phyloP scores from a whole-genome alignment of 345 rosid species.

The Abelmoschus esculentus region DNA sequence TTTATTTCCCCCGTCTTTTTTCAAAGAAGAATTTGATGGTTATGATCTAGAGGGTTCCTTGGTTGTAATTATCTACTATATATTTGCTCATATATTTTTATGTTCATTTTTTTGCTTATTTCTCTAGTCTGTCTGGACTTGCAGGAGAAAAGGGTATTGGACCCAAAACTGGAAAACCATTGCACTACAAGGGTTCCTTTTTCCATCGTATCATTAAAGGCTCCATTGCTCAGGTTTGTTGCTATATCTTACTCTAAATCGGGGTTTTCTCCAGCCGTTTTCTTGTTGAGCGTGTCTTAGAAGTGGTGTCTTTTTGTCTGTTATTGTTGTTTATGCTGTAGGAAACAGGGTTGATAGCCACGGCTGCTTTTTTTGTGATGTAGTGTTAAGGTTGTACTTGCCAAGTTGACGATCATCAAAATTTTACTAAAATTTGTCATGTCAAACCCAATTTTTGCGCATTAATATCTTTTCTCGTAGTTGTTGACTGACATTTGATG shows the following conservation, averaged over 20 bases:
- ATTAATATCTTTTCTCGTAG: not conserved
- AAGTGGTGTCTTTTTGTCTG: constrained; percentile 72
- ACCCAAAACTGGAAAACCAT: constrained; percentile 65
- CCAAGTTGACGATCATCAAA: constrained; percentile 67
- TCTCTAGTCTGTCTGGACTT: constrained; percentile 12
- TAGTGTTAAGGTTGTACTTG: constrained; percentile 98
- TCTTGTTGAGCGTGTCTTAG: constrained; percentile 45
- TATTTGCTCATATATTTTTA: not conserved
- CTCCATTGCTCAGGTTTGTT: constrained; percentile 94
- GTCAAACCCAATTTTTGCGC: constrained; percentile 18
- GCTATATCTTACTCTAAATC: constrained; percentile 11
- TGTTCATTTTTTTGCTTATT: constrained; percentile 6
- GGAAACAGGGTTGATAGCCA: constrained; percentile 93
- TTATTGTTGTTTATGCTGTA: constrained; percentile 94
- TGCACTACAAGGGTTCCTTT: constrained; percentile 94
- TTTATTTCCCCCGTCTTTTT: not conserved
- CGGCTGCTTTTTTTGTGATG: constrained; percentile 94
- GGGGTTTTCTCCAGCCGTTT: constrained; percentile 19
- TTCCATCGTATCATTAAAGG: constrained; percentile 78
- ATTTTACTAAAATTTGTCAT: constrained; percentile 37
- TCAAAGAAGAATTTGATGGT: not conserved
- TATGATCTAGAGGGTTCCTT: not conserved
- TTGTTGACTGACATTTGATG: constrained; percentile 27
- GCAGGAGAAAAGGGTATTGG: constrained; percentile 88
- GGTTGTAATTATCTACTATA: not conserved